A percentile compares a stretch with the other conserved stretches of the same genome.
phyloP scores from a whole-genome alignment of 2,329 filamentous ascomycete genomes.

The Whalleya microplaca region DNA sequence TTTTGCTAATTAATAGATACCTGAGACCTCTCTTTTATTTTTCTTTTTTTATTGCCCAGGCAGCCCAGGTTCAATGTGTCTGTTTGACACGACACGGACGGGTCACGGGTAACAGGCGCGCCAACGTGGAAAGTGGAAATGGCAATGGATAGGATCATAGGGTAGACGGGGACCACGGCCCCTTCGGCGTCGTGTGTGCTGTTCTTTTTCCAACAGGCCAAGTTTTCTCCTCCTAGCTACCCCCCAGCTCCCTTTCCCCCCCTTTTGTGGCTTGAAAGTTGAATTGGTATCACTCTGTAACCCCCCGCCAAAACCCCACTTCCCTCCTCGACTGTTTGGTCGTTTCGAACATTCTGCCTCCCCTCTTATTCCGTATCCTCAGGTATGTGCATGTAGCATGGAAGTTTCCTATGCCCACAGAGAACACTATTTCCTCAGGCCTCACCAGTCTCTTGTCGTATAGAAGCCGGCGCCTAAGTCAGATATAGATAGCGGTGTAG shows the following conservation, averaged over 20 bases:
- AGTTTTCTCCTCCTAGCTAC: not conserved
- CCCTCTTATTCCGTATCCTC: not conserved
- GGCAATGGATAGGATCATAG: not conserved
- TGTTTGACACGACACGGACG: conserved; percentile 23
- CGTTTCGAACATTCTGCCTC: not conserved
- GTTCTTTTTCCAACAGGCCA: conserved; percentile 14
- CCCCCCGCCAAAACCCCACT: conserved; percentile 23
- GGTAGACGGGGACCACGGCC: conserved; percentile 24
- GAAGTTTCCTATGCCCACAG: too few relatives aligned
- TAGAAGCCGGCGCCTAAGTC: not conserved
- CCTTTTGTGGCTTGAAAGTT: conserved; percentile 25
- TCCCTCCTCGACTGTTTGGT: conserved; percentile 6
- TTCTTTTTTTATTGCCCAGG: conserved; percentile 11
- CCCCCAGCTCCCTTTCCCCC: conserved; percentile 6
- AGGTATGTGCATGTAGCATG: not conserved
- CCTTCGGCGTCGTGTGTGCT: conserved; percentile 21
- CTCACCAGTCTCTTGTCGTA: not conserved
- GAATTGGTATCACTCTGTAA: conserved; percentile 13
- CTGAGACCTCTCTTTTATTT: conserved; percentile 6
- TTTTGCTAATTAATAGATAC: conserved; percentile 18
- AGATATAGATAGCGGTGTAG: conserved; percentile 23
- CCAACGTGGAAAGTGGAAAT: conserved; percentile 18
- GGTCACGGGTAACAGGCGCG: conserved; percentile 27
- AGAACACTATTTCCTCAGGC: not conserved
- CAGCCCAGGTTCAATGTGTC: conserved; percentile 3